Evolutionary conservation across 2,329 filamentous ascomycete species (phyloP).

Genomic region (Fusarium longipes): DNA sequence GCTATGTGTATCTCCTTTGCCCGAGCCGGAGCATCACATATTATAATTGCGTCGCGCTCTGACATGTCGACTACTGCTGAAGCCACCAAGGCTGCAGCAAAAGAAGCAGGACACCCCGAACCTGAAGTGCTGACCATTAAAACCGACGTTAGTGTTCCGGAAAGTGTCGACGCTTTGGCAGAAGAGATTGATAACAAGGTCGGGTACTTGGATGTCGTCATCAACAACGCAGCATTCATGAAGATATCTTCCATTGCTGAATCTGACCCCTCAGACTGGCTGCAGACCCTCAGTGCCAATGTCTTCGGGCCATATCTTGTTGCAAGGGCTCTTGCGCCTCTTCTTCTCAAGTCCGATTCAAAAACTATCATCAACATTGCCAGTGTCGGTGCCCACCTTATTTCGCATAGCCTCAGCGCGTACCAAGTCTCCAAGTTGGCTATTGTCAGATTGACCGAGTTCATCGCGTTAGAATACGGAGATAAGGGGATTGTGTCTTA

Average conservation of each 20-base stretch:
- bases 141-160: constrained; percentile 6
- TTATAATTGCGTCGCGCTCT: constrained; percentile 2
- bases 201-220: constrained; percentile 7
- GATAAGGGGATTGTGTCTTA: background rate
- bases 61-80: constrained; percentile 3
- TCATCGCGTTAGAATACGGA: constrained; percentile 21
- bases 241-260: constrained; percentile 6
- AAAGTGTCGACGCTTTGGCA: constrained; percentile 9
- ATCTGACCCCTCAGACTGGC: constrained; percentile 14
- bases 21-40: constrained; percentile 2
- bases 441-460: constrained; percentile 28
- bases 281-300: constrained; percentile 5
- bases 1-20: constrained; percentile 19
- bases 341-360: background rate
- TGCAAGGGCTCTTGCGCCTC: background rate
- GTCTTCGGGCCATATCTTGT: constrained; percentile 16
- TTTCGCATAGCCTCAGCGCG: constrained; percentile 19
- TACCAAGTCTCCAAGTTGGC: constrained; percentile 37
- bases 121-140: constrained; percentile 5
- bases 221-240: constrained; percentile 26
- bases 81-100: constrained; percentile 1
- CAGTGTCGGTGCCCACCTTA: constrained; percentile 19
- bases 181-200: background rate
- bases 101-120: background rate
- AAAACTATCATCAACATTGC: constrained; percentile 17